These are phyloP conservation scores for Zygosaccharomyces pseudobailii DNA, from an alignment of 1,139 yeast species.

Conservation along the genomic window DNA sequence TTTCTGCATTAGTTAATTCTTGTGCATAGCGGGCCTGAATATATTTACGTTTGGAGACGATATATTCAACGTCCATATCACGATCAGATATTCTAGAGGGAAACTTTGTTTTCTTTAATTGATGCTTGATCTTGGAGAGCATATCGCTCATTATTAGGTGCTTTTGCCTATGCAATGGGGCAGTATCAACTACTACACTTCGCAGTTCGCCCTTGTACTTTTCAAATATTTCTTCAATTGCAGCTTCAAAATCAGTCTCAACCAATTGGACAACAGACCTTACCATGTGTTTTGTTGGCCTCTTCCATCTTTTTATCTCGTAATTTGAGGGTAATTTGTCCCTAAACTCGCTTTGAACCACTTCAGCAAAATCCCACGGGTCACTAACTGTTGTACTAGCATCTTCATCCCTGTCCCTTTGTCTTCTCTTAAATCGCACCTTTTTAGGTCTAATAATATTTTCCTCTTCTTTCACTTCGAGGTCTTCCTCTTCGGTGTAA, in stretches of 20 bases:
- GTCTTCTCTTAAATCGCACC: slow-evolving; percentile 10
- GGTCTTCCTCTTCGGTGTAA: slow-evolving; percentile 10
- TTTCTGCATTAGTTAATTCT: slow-evolving; percentile 25
- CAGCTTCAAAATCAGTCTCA: slow-evolving; percentile 23
- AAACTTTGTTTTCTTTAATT: slow-evolving; percentile 21
- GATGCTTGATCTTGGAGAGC: slow-evolving; percentile 20
- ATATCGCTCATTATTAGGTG: slow-evolving; percentile 24
- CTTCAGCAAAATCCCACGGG: slow-evolving; percentile 25
- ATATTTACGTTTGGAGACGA: slow-evolving; percentile 28
- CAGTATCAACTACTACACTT: slow-evolving; percentile 13
- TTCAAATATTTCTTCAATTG: slow-evolving; percentile 22
- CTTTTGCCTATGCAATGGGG: slow-evolving; percentile 18
- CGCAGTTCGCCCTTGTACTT: slow-evolving; percentile 21
- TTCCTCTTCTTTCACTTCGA: slow-evolving; percentile 1
- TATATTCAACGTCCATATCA: slow-evolving; percentile 30
- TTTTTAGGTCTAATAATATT: slow-evolving; percentile 5
- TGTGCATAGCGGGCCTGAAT: slow-evolving; percentile 26
- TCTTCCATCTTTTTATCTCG: slow-evolving; percentile 24
- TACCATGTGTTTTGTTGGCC: slow-evolving; percentile 20
- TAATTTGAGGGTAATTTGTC: slow-evolving; percentile 23
- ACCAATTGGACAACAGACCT: slow-evolving; percentile 21
- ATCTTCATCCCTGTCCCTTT: slow-evolving; percentile 14
- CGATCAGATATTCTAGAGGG: slow-evolving; percentile 27
- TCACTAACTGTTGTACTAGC: slow-evolving; percentile 16
- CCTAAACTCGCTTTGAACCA: slow-evolving; percentile 20